Conservation (phyloP, 108 stramenopile genomes). For the Cyclotella distinguenda region DNA sequence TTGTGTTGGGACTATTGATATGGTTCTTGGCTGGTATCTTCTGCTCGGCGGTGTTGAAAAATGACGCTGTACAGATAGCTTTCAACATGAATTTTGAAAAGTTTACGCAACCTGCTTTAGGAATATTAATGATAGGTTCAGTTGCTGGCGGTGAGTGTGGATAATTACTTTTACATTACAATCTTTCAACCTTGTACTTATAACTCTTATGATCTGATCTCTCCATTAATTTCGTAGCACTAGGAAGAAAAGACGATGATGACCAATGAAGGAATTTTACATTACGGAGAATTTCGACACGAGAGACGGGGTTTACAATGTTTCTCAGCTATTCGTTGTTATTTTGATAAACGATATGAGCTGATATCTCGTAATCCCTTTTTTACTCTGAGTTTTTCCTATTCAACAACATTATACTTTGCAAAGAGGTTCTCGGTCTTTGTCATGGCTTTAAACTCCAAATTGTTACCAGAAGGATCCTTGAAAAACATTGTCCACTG, state of each 20-base stretch:
- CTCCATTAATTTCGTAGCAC: slow-evolving; percentile 2
- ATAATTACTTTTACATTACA: not conserved
- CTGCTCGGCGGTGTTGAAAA: slow-evolving; percentile 67
- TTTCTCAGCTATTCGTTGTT: too few species aligned
- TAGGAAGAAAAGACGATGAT: slow-evolving; percentile 37
- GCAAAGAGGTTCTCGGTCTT: slow-evolving; percentile 93
- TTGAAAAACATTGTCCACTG: slow-evolving; percentile 98
- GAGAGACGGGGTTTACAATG: too few species aligned
- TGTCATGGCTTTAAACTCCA: slow-evolving; percentile 99
- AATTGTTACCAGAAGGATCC: slow-evolving; percentile 89
- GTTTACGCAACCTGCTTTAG: slow-evolving; percentile 66
- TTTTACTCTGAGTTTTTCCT: not conserved
- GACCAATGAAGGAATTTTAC: too few species aligned
- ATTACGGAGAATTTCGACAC: too few species aligned
- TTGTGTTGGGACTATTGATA: slow-evolving; percentile 77
- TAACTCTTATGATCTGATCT: not conserved
- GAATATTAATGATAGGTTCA: slow-evolving; percentile 85
- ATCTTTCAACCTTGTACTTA: not conserved
- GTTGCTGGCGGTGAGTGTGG: slow-evolving; percentile 56
- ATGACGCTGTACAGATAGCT: slow-evolving; percentile 88
- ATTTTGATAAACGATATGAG: too few species aligned
- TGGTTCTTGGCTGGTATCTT: slow-evolving; percentile 92
- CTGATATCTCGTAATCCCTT: too few species aligned
- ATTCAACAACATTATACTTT: slow-evolving; percentile 88
- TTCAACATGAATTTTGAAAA: slow-evolving; percentile 77